Conservation (phyloP, 2,329 filamentous ascomycete species). For the Fusarium concolor region DNA sequence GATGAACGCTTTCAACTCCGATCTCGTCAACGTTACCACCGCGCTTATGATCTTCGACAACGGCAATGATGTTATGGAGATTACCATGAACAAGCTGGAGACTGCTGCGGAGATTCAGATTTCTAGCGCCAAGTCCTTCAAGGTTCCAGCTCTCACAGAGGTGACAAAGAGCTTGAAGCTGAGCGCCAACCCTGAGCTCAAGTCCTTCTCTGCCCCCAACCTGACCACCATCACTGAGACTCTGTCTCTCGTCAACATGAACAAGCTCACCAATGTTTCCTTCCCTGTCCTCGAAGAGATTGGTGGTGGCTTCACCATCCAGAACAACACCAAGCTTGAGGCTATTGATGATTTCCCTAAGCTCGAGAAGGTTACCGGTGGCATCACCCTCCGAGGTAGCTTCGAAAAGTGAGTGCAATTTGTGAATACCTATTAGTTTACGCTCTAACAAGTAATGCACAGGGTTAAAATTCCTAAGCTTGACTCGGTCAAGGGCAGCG, state of each 20-base stretch:
- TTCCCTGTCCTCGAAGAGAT: slow-evolving; percentile 76
- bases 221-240: slow-evolving; percentile 71
- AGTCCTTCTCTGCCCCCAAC: slow-evolving; percentile 72
- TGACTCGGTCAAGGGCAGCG: slow-evolving; percentile 75
- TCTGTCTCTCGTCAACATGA: slow-evolving; percentile 73
- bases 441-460: slow-evolving; percentile 4
- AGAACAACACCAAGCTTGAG: slow-evolving; percentile 85
- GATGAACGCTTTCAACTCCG: slow-evolving; percentile 79
- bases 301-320: slow-evolving; percentile 83
- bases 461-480: slow-evolving; percentile 79
- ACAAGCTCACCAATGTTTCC: slow-evolving; percentile 76
- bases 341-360: slow-evolving; percentile 74
- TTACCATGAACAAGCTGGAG: slow-evolving; percentile 82
- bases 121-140: slow-evolving; percentile 80
- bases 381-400: slow-evolving; percentile 85
- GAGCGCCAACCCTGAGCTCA: slow-evolving; percentile 78
- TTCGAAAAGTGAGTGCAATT: slow-evolving; percentile 77
- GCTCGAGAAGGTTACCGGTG: slow-evolving; percentile 79
- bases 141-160: slow-evolving; percentile 75
- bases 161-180: slow-evolving; percentile 87
- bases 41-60: slow-evolving; percentile 83
- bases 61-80: slow-evolving; percentile 71
- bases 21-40: slow-evolving; percentile 79
- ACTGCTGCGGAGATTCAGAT: slow-evolving; percentile 66
- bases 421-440: not conserved